These are phyloP conservation scores for Bimuria novae-zelandiae DNA, from an alignment of 2,329 filamentous ascomycete species.

Conservation along the genomic window DNA sequence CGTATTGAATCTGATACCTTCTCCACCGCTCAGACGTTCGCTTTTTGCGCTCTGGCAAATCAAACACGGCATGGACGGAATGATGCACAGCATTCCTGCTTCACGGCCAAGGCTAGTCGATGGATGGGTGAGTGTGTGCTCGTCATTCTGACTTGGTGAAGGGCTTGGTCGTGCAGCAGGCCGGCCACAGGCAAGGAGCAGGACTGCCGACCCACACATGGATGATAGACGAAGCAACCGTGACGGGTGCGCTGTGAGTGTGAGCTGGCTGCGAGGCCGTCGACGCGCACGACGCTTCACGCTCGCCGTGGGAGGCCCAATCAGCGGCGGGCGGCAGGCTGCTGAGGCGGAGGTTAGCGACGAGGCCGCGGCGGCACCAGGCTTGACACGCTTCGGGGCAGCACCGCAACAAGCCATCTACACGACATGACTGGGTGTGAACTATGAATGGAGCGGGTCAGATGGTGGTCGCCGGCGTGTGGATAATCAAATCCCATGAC, in stretches of 20 bases:
- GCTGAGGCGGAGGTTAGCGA: constrained; percentile 9
- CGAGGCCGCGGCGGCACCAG: constrained; percentile 9
- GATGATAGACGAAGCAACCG: neutral
- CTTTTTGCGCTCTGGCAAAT: neutral
- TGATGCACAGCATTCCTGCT: no score
- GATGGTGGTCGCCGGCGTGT: constrained; percentile 26
- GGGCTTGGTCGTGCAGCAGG: constrained; percentile 1
- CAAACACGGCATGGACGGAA: no score
- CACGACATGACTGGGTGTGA: constrained; percentile 11
- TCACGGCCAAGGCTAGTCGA: no score
- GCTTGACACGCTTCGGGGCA: constrained; percentile 13
- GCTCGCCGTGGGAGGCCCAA: neutral
- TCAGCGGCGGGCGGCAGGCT: neutral
- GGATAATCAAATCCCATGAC: constrained; percentile 24
- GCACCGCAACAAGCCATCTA: constrained; percentile 9
- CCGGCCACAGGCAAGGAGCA: neutral
- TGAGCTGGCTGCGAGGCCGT: neutral
- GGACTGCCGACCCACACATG: neutral
- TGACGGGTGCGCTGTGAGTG: neutral
- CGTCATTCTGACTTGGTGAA: neutral
- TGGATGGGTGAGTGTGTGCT: no score
- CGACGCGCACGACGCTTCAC: constrained; percentile 1
- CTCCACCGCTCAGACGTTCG: constrained; percentile 15
- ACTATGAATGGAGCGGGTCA: constrained; percentile 23
- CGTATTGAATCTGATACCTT: constrained; percentile 35